phyloP scores from a whole-genome alignment of 116 monocot genomes.

The Dioscorea cayenensis region DNA sequence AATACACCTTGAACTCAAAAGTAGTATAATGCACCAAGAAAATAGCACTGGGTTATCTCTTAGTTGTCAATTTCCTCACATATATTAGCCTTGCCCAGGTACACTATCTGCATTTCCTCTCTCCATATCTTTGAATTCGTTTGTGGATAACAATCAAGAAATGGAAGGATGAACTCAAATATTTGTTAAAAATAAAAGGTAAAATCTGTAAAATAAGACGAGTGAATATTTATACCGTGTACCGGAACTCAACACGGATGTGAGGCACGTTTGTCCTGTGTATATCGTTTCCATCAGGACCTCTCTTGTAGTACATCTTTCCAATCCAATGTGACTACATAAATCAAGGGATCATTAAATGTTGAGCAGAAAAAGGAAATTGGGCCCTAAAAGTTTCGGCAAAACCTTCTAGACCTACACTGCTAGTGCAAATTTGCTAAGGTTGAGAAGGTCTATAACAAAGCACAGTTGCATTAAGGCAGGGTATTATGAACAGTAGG shows the following conservation, averaged over 20 bases:
- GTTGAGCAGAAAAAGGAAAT: neutral
- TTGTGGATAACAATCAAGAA: neutral
- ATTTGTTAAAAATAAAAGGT: neutral
- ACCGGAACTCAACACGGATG: conserved; percentile 90
- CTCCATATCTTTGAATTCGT: conserved; percentile 64
- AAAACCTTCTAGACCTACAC: too few species aligned
- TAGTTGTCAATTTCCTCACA: conserved; percentile 45
- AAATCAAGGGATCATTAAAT: neutral
- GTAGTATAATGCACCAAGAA: neutral
- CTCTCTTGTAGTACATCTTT: conserved; percentile 75
- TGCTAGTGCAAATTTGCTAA: too few species aligned
- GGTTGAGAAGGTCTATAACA: too few species aligned
- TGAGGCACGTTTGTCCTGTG: conserved; percentile 97
- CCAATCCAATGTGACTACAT: conserved; percentile 96
- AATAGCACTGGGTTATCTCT: neutral
- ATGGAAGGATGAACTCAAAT: neutral
- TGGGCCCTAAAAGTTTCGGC: too few species aligned
- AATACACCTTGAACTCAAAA: too few species aligned
- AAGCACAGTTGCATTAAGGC: too few species aligned
- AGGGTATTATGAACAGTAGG: too few species aligned
- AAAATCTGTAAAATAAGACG: neutral
- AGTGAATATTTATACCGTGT: conserved; percentile 27
- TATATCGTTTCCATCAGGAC: conserved; percentile 88
- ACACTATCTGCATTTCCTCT: conserved; percentile 89
- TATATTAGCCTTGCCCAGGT: conserved; percentile 59